Evolutionary conservation across 208 protist genomes (phyloP).

Genomic region (Porcisia deanei): DNA sequence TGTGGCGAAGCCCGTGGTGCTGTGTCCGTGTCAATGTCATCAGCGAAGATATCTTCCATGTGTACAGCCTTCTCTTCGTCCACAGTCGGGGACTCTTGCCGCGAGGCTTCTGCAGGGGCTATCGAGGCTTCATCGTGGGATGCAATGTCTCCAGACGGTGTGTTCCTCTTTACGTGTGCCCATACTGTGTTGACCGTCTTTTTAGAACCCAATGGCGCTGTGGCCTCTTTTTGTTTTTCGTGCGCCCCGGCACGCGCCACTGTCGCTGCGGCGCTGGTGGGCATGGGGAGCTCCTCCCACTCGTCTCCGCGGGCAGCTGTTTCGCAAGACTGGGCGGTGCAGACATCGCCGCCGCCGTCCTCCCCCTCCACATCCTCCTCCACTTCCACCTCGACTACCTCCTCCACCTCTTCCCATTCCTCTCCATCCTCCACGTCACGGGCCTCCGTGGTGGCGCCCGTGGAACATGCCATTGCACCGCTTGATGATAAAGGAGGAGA

Average conservation of each 20-base stretch:
- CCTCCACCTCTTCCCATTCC: slow-evolving; percentile 20
- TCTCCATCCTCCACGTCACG: background rate
- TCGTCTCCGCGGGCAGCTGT: background rate
- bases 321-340: background rate
- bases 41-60: background rate
- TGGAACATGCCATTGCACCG: too few relatives aligned
- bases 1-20: background rate
- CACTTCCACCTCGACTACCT: slow-evolving; percentile 23
- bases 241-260: background rate
- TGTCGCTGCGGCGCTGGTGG: background rate
- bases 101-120: background rate
- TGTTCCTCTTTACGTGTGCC: slow-evolving; percentile 2
- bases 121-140: background rate
- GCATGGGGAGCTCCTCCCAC: background rate
- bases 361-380: slow-evolving; percentile 1
- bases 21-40: background rate
- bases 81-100: background rate
- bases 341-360: background rate
- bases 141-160: background rate
- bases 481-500: background rate
- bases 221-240: background rate
- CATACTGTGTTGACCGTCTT: slow-evolving; percentile 5
- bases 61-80: background rate
- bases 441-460: background rate
- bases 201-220: background rate